A percentile compares a stretch with the other conserved stretches of the same genome.
phyloP scores from a whole-genome alignment of 2,329 filamentous ascomycete genomes.

The Diaporthe amygdali region DNA sequence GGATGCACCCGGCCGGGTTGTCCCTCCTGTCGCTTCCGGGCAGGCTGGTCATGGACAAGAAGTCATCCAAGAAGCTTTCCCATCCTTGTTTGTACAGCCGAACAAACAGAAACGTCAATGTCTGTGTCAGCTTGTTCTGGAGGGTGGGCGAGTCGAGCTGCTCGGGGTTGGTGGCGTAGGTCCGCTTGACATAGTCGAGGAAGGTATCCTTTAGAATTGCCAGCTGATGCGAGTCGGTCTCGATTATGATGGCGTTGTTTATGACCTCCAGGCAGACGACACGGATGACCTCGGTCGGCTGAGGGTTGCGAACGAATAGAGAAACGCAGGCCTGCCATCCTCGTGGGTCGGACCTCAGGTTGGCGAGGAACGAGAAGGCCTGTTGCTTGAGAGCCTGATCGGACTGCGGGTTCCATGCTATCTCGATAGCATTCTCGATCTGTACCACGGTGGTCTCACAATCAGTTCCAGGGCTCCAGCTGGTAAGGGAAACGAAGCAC shows the following conservation, averaged over 20 bases:
- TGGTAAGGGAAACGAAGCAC: not conserved
- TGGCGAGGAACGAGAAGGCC: constrained; percentile 80
- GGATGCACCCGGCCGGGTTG: constrained; percentile 77
- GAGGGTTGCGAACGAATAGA: constrained; percentile 82
- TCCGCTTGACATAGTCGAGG: constrained; percentile 78
- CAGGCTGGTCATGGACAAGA: constrained; percentile 74
- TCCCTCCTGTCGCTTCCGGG: constrained; percentile 65
- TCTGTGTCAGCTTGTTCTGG: constrained; percentile 97
- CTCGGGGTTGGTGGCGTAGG: constrained; percentile 68
- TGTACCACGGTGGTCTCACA: constrained; percentile 42
- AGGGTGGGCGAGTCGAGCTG: constrained; percentile 75
- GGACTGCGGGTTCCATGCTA: constrained; percentile 83
- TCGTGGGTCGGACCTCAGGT: constrained; percentile 79
- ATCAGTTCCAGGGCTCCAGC: not conserved
- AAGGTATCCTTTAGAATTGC: constrained; percentile 80
- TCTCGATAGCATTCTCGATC: constrained; percentile 95
- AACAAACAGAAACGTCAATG: constrained; percentile 91
- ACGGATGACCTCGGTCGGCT: constrained; percentile 81
- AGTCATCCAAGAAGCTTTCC: constrained; percentile 90
- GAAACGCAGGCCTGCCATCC: constrained; percentile 90
- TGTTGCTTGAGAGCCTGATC: constrained; percentile 78
- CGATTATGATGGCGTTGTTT: constrained; percentile 86
- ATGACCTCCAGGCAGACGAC: constrained; percentile 91
- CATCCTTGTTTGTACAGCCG: constrained; percentile 85
- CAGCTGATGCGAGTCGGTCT: constrained; percentile 76